These are phyloP conservation scores for Arthrobotrys musiformis DNA, from an alignment of 2,329 filamentous ascomycete genomes.

Conservation along the genomic window DNA sequence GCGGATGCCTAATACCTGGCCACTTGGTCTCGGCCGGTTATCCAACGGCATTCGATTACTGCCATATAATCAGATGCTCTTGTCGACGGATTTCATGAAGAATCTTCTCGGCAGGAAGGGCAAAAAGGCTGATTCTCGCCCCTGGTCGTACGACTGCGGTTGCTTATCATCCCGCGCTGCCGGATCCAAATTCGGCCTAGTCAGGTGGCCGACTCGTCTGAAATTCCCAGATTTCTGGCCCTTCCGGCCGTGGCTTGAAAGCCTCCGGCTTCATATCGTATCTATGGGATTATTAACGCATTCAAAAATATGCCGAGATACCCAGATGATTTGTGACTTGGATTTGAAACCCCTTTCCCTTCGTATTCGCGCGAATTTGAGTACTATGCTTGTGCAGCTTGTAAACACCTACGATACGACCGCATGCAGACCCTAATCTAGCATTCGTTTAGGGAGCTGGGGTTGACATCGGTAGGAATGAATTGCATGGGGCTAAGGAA, in stretches of 20 bases:
- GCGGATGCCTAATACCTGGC: constrained; percentile 6
- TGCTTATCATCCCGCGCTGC: constrained; percentile 56
- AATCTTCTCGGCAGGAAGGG: constrained; percentile 8
- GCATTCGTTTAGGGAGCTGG: not conserved
- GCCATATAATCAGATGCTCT: constrained; percentile 14
- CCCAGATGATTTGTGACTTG: constrained; percentile 11
- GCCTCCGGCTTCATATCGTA: constrained; percentile 13
- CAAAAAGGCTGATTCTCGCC: constrained; percentile 34
- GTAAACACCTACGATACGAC: not conserved
- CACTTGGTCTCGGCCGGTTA: not conserved
- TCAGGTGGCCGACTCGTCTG: constrained; percentile 54
- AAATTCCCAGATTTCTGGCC: constrained; percentile 51
- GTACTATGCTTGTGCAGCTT: not conserved
- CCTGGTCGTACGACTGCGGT: constrained; percentile 52
- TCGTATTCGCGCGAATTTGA: not conserved
- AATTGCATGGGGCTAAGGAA: constrained; percentile 43
- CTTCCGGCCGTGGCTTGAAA: constrained; percentile 33
- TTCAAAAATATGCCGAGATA: constrained; percentile 50
- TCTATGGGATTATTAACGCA: constrained; percentile 35
- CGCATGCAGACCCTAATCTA: constrained; percentile 2
- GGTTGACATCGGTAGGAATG: constrained; percentile 10
- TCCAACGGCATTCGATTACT: constrained; percentile 10
- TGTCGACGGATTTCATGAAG: constrained; percentile 16
- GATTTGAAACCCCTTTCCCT: constrained; percentile 18
- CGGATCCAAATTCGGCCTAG: constrained; percentile 52